Evolutionary conservation across 2,329 filamentous ascomycete genomes (phyloP), one percentile per base, ranked within the genome.

Genomic region (Calonectria hawksworthii): DNA sequence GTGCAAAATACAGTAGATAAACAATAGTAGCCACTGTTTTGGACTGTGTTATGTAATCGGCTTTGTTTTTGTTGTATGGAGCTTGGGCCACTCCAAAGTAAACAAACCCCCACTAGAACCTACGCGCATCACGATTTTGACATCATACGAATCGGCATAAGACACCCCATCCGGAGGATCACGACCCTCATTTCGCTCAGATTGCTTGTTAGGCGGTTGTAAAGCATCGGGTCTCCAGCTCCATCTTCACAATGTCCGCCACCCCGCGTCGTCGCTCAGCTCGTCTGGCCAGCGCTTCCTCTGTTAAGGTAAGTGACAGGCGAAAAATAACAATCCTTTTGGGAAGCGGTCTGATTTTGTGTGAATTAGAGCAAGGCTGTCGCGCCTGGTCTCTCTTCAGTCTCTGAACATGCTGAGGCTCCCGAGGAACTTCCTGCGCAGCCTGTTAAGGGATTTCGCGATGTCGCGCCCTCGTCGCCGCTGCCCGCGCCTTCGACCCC

Each of bases 401-500:
- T 91, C 28, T 75, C 81, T 41, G 90, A 92, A 77, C 81, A 82
- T 67, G 82, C 86, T 70, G 88, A 89, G 71, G 82, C 78, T 9
- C 82, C 84, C 7, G 78, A 84, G 36, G 79, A 79, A 28, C 75
- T 80, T 7, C 75, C 74, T 32, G 77, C 84, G 34, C 80, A 79
- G 30, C 75, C 79, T 14, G 74, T 72, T 32, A 77, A 78, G 52
- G 80, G 79, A 67, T 82, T 80, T 72, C 75, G 81, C 63, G 77
- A 85, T 79, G 78, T 83, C 72, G 78, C 81, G 67, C 81, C 82
- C 74, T 85, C 86, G 26, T 86, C 86, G 73, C 82, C 80, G 56
- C 78, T 80, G 66, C 83, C 87, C 47, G 79, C 80, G 64, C 86
- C 86, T 5, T 82, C 81, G 34, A 93, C 94, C 1, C 95, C 95